Evolutionary conservation across 305 asterid genomes (phyloP).

Genomic region (Ajuga reptans): DNA sequence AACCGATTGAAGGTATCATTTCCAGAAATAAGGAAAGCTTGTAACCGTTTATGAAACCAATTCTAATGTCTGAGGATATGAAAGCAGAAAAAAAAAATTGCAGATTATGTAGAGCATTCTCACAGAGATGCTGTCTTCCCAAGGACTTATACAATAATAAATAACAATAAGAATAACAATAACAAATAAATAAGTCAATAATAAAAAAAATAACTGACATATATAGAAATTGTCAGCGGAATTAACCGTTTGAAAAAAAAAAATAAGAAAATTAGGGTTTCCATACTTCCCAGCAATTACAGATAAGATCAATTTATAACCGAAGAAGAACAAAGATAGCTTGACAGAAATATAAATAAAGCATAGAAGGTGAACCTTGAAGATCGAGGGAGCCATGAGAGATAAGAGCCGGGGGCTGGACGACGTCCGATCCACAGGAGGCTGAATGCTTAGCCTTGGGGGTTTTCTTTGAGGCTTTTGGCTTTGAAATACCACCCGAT

Average conservation of each 20-base stretch:
- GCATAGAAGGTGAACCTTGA: conserved; percentile 31
- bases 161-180: no score
- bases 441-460: conserved; percentile 38
- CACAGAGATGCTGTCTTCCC: background rate
- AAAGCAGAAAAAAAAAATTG: background rate
- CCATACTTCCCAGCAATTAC: background rate
- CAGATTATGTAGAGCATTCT: background rate
- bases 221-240: no score
- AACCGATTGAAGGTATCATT: background rate
- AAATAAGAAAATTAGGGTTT: conserved; percentile 6
- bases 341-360: background rate
- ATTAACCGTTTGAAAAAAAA: no score
- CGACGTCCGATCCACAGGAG: conserved; percentile 22
- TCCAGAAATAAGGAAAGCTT: background rate
- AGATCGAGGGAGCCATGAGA: conserved; percentile 59
- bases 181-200: no score
- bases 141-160: no score
- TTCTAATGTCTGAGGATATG: background rate
- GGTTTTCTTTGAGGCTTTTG: conserved; percentile 30
- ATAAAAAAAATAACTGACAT: no score
- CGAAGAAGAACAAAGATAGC: background rate
- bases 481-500: conserved; percentile 42
- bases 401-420: conserved; percentile 52
- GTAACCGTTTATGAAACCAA: background rate
- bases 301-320: background rate